phyloP scores from a whole-genome alignment of 192 early-diverging fungal species.

The Podila clonocystis region DNA sequence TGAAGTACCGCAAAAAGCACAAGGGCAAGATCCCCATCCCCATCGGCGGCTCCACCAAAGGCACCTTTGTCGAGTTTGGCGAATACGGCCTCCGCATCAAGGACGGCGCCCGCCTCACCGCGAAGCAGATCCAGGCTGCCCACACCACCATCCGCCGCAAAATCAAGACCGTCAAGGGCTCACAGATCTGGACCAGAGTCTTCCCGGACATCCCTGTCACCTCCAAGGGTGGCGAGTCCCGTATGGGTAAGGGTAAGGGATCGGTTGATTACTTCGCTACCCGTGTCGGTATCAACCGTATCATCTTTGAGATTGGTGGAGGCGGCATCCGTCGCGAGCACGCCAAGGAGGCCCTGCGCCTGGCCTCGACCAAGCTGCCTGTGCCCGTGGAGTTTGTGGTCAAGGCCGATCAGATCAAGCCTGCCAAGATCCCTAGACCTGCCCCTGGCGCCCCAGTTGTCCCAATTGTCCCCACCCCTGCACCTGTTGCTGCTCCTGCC shows the following conservation, averaged over 20 bases:
- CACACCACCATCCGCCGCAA: conserved; percentile 78
- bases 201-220: conserved; percentile 96
- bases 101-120: conserved; percentile 82
- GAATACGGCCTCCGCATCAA: conserved; percentile 93
- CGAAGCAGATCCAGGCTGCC: conserved; percentile 84
- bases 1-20: conserved; percentile 84
- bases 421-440: conserved; percentile 35
- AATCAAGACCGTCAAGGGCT: conserved; percentile 89
- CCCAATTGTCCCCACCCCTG: conserved; percentile 7
- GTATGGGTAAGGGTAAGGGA: conserved; percentile 99
- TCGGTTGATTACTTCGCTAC: conserved; percentile 93
- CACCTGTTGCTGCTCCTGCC: neutral
- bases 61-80: conserved; percentile 88
- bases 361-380: conserved; percentile 72
- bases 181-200: conserved; percentile 84
- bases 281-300: conserved; percentile 86
- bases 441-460: conserved; percentile 20
- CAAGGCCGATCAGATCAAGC: conserved; percentile 53
- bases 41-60: conserved; percentile 86
- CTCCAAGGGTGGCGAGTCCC: conserved; percentile 87
- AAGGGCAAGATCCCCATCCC: conserved; percentile 88
- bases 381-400: conserved; percentile 76
- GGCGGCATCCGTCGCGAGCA: conserved; percentile 83
- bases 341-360: conserved; percentile 78
- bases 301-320: conserved; percentile 88